Base-by-base conservation (phyloP, 371 early-diverging fungal genomes). In the Mortierella sp. region DNA sequence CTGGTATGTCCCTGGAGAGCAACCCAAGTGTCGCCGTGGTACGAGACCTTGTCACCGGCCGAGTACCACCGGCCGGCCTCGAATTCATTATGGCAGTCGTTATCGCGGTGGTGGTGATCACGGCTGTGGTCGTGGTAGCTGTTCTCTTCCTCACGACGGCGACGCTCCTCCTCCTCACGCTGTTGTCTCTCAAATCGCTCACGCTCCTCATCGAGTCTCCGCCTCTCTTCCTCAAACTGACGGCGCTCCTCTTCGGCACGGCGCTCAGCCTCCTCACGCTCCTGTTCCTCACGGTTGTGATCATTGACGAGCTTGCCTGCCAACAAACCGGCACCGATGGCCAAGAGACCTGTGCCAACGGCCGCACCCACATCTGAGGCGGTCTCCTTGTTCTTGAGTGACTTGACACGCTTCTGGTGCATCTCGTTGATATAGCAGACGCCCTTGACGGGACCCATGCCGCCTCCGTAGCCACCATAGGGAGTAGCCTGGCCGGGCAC, bases 1-100 rank as follows among this genome's bases (percentile, higher is more conserved):
- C 86, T 85, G 44, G 81, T 81, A 60, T 87, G 88, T 11, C 82
- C 84, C 72, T 87, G 88, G 43, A 87, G 81, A 64, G 88, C 87
- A 44, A 87, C 57, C 47, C 84, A 87, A 29, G 64, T 66, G 47
- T 83, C 83, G 7, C 86, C 87, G 29, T 86, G 83, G 72, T 86
- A 89, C 66, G 73, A 69, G 57, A 89, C 87, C 53, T 81, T 84
- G 57, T 89, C 88, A 51, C 88, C 89, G 56, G 89, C 75, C 46
- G 83, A 70, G 72, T 89, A 89, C 50, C 74, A 84, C 48, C 88
- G 87, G 57, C 82, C 79, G 23, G 89, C 84, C 51, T 89, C 80
- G 87, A 86, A 89, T 29, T 84, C 81, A 25, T 57, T 47, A 16
- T 43, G 45, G 16, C 26, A 9, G 7, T 48, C 46, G 46, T 60